A percentile compares a stretch with the other conserved stretches of the same genome.
Conservation (phyloP, 305 asterid genomes). For the Plantago coronopus region DNA sequence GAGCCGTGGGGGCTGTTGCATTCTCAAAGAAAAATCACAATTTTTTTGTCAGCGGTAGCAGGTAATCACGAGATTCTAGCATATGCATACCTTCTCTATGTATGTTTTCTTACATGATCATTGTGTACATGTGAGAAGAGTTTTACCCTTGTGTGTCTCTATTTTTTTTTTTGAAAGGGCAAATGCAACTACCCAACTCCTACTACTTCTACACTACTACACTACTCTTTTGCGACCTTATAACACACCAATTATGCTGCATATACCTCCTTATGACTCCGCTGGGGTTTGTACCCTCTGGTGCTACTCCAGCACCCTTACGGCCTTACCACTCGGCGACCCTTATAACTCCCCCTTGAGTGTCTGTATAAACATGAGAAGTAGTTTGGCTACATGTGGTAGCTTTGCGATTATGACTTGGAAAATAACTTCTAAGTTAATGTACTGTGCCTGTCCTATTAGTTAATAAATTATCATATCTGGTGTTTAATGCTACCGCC, state of each 20-base stretch:
- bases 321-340: too few species aligned
- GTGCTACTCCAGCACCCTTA: too few species aligned
- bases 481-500: too few species aligned
- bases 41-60: slow-evolving; percentile 89
- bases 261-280: too few species aligned
- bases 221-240: too few species aligned
- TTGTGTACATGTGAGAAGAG: slow-evolving; percentile 3
- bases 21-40: slow-evolving; percentile 70
- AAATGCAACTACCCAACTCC: too few species aligned
- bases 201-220: too few species aligned
- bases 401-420: background rate
- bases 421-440: background rate
- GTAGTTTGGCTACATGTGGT: background rate
- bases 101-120: background rate
- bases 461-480: background rate
- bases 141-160: too few species aligned
- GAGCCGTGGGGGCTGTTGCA: slow-evolving; percentile 85
- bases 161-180: too few species aligned
- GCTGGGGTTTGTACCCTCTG: too few species aligned
- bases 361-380: slow-evolving; percentile 12
- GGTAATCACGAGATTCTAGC: slow-evolving; percentile 38
- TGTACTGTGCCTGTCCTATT: background rate
- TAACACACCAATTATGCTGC: too few species aligned
- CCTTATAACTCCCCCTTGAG: too few species aligned
- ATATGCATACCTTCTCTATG: slow-evolving; percentile 1